Evolutionary conservation across 768 basidiomycete species (phyloP), one percentile per base, ranked within the genome.

Genomic region (Amanita inopinata): DNA sequence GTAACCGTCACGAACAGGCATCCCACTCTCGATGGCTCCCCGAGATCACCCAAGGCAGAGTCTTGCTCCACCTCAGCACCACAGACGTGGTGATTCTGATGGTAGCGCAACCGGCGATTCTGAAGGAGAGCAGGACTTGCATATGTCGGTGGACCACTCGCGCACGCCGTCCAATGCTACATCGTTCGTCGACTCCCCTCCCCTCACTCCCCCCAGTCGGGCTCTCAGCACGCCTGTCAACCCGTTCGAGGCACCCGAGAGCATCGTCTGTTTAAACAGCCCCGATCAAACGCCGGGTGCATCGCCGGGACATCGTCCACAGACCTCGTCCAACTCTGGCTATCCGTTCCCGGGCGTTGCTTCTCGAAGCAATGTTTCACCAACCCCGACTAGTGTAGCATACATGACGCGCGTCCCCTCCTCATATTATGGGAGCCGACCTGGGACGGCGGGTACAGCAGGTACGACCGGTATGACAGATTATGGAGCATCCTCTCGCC

Each of bases 221-320:
- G 54, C 57, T 24, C 64, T 66, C 51, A 58, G 56, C 40, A 53
- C 55, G 14, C 50, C 51, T 18, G 42, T 48, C 34, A 73, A 72
- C 51, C 70, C 76, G 0, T 74, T 76, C 58, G 76, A 78, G 0
- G 64, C 78, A 8, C 69, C 73, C 3, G 57, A 63, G 5, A 74
- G 69, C 52, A 61, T 70, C n/a, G 57, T 62, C 31, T 68, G 62
- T 46, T 69, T 70, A 51, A 66, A 65, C 47, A 59, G 62, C 18
- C 55, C 55, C 17, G 57, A 59, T 31, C 55, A 56, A 30, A 57
- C 61, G 17, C 51, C 63, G 15, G 46, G 47, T 25, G 49, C 54
- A 18, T 50, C 59, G 1, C 54, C 60, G 25, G 50, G 51, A 20
- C 48, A 54, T 11, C 53, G 53, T 23, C 33, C 49, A 48, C 30